phyloP scores from a whole-genome alignment of 208 protist genomes.

The Tetramitus jugosus region DNA sequence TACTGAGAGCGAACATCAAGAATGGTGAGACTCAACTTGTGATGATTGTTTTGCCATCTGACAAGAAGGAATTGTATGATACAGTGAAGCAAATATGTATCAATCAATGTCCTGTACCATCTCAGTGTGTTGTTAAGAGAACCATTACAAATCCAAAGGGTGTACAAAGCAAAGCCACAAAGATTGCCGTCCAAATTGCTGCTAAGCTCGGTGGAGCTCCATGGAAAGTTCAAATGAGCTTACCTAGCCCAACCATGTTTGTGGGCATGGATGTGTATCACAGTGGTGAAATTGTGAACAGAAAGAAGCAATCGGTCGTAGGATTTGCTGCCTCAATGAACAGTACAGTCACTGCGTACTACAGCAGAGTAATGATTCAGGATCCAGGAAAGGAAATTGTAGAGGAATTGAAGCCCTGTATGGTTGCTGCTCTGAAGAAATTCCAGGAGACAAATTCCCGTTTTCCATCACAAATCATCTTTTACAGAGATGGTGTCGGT shows the following conservation, averaged over 20 bases:
- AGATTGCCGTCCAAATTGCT: neutral
- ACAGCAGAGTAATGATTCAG: neutral
- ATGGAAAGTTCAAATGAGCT: neutral
- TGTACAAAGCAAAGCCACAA: neutral
- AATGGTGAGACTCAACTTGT: neutral
- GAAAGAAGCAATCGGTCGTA: neutral
- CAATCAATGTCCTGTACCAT: neutral
- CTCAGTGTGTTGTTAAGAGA: neutral
- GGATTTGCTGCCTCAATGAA: constrained; percentile 2
- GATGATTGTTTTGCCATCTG: neutral
- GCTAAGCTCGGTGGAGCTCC: neutral
- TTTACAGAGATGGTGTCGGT: constrained; percentile 13
- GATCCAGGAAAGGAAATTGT: constrained; percentile 21
- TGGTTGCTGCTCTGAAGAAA: neutral
- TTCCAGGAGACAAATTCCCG: neutral
- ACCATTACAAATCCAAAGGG: neutral
- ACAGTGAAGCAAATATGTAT: neutral
- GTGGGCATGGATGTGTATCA: constrained; percentile 17
- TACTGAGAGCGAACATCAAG: neutral
- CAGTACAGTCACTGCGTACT: neutral
- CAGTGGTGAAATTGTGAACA: constrained; percentile 3
- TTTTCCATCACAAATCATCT: neutral
- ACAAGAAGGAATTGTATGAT: neutral
- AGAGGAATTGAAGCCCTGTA: neutral
- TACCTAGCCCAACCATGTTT: neutral